phyloP scores from a whole-genome alignment of 78 protist species.

The Dictyostelium discoideum region dicty_2.7 NC_007091.3:1522501-1523000 shows the following conservation, averaged over 20 bases:
- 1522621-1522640: slow-evolving; percentile 63
- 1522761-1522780: slow-evolving; percentile 63
- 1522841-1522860: not conserved
- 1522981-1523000: not conserved
- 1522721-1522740: slow-evolving; percentile 72
- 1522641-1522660: slow-evolving; percentile 84
- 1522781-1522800: slow-evolving; percentile 66
- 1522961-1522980: not conserved
- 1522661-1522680: slow-evolving; percentile 90
- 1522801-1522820: slow-evolving; percentile 63
- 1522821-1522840: slow-evolving; percentile 31
- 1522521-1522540: slow-evolving; percentile 72
- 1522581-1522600: slow-evolving; percentile 81
- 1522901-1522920: not conserved
- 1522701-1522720: slow-evolving; percentile 85
- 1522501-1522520: slow-evolving; percentile 86
- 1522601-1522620: slow-evolving; percentile 66
- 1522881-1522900: not conserved
- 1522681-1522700: slow-evolving; percentile 84
- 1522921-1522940: not conserved
- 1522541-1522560: slow-evolving; percentile 81
- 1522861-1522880: not conserved
- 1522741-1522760: slow-evolving; percentile 68
- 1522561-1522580: slow-evolving; percentile 85
- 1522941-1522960: not conserved